Base-by-base conservation (phyloP, 495 filamentous ascomycete genomes). In the Penicillium coffeae region DNA sequence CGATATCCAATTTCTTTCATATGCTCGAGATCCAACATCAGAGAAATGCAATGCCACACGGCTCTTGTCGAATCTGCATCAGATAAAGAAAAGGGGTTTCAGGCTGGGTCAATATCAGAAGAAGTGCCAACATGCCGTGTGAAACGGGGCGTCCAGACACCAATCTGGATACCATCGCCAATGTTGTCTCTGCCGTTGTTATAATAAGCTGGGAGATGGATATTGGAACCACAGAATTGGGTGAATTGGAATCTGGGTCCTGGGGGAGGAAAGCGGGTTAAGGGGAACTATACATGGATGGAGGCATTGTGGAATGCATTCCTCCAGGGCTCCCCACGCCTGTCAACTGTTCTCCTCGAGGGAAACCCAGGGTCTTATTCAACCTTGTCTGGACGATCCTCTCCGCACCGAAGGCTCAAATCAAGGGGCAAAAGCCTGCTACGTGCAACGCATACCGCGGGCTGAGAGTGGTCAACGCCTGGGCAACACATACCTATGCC, bases 401-500 rank as follows among this genome's bases (percentile, higher is more conserved):
- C 22, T 45, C 18, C 15, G 27, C 14, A 35, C 38, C 10, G 22
- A 18, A 35, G 27, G 32, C 10, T 55, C 42, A 21, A 53, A 47
- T 44, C 33, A 58, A 50, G 60, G 60, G 54, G 45, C 10, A 22
- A 45, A 55, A 53, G 54, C 45, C 50, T 54, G 47, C 19, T 51
- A 42, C 50, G 33, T 22, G 47, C 27, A 35, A 54, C 25, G 55
- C 50, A 59, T 59, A 40, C 58, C 50, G 47, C 7, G 27, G 25
- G 38, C 50, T 20, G 22, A 25, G n/a, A 45, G 54, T 14, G 50
- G 58, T 52, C 51, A 45, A 48, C 42, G 22, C 51, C 58, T 36
- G 46, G 54, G 56, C 60, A 63, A 53, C 59, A 56, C 56, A 63
- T 60, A 60, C 60, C 43, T 52, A 19, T 34, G 25, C 41, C 33